Percentiles rank a stretch among this genome's conserved stretches.
These are phyloP conservation scores for Halocafeteria seosinensis DNA, from an alignment of 108 stramenopile genomes.

Conservation along the genomic window DNA sequence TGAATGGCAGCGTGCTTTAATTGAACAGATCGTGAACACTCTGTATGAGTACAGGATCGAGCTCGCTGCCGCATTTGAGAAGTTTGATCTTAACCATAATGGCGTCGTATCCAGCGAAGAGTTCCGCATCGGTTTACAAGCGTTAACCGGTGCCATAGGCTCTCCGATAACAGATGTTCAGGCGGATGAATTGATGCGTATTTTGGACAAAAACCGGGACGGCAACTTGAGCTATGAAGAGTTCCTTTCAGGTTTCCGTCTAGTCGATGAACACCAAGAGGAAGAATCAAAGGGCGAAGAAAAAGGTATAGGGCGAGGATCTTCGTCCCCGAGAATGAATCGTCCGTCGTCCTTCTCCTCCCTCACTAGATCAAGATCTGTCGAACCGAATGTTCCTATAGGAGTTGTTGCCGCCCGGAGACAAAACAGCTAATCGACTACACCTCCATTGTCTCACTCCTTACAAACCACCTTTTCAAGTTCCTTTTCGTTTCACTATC, in stretches of 20 bases:
- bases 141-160: constrained; percentile 19
- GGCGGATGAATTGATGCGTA: constrained; percentile 23
- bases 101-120: constrained; percentile 22
- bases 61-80: constrained; percentile 23
- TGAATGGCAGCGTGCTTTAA: constrained; percentile 31
- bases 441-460: too few relatives aligned
- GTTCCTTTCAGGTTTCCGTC: constrained; percentile 25
- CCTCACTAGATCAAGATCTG: too few relatives aligned
- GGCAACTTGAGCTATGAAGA: constrained; percentile 27
- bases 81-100: constrained; percentile 25
- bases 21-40: constrained; percentile 31
- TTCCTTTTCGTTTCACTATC: too few relatives aligned
- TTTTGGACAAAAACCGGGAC: constrained; percentile 31
- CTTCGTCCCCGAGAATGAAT: too few relatives aligned
- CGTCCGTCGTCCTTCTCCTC: too few relatives aligned
- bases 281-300: background rate
- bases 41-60: constrained; percentile 33
- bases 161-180: constrained; percentile 27
- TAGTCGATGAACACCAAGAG: constrained; percentile 18
- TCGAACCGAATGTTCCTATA: too few relatives aligned
- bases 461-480: too few relatives aligned
- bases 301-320: too few relatives aligned
- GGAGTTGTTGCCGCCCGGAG: too few relatives aligned
- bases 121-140: constrained; percentile 18
- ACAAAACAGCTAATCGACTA: too few relatives aligned